phyloP scores from a whole-genome alignment of 2,329 filamentous ascomycete genomes.

The Daldinia eschscholtzii region DNA sequence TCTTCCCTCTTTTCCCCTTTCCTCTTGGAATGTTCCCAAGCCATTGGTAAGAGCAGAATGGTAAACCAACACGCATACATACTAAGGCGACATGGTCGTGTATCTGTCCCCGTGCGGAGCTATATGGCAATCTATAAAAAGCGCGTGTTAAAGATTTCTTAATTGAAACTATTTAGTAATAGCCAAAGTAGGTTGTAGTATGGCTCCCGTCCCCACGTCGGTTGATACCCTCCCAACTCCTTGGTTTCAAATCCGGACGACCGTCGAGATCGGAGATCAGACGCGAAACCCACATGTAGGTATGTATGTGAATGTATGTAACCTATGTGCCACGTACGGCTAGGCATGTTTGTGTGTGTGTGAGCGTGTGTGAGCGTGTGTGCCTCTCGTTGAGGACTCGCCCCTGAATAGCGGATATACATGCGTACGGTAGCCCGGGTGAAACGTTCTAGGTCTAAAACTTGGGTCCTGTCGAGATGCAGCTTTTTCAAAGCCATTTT shows the following conservation, averaged over 20 bases:
- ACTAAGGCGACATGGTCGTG: neutral
- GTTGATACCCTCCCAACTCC: slow-evolving; percentile 37
- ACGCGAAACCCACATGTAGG: neutral
- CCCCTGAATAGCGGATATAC: slow-evolving; percentile 7
- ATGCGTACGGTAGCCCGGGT: neutral
- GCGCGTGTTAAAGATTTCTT: slow-evolving; percentile 13
- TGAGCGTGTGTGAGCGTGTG: slow-evolving; percentile 3
- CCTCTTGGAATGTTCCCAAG: neutral
- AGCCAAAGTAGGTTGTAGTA: slow-evolving; percentile 18
- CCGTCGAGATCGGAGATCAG: slow-evolving; percentile 38
- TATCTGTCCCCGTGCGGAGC: neutral
- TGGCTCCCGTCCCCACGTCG: slow-evolving; percentile 9
- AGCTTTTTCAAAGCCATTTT: slow-evolving; percentile 29
- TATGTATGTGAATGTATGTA: slow-evolving; percentile 5
- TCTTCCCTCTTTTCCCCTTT: neutral
- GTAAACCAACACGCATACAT: slow-evolving; percentile 1
- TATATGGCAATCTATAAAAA: slow-evolving; percentile 27
- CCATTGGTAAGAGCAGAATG: slow-evolving; percentile 15
- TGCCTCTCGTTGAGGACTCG: neutral
- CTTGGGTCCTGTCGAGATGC: slow-evolving; percentile 25
- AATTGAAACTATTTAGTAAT: slow-evolving; percentile 8
- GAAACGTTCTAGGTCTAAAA: slow-evolving; percentile 23
- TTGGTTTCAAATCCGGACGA: slow-evolving; percentile 30
- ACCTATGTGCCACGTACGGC: slow-evolving; percentile 11
- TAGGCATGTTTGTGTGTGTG: neutral